phyloP scores from a whole-genome alignment of 306 rosid genomes.

The Vicia villosa region DNA sequence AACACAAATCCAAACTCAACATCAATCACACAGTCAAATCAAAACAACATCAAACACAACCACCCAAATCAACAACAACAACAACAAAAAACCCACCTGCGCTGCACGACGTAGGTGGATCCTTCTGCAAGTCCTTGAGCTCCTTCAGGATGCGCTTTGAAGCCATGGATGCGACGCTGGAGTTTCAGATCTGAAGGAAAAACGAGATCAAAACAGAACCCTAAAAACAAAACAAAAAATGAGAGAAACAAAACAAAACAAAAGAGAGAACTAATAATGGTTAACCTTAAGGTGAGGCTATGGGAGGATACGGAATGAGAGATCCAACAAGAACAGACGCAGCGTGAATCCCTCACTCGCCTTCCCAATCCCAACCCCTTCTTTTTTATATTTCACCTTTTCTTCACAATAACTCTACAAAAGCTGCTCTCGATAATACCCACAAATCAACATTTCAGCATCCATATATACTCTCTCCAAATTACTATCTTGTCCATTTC shows the following conservation, averaged over 20 bases:
- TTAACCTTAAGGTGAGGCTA: conserved; percentile 28
- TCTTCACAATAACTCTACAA: neutral
- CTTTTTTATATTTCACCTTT: neutral
- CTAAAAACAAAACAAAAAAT: conserved; percentile 15
- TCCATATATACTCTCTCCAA: neutral
- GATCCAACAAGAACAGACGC: conserved; percentile 28
- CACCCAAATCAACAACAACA: no score
- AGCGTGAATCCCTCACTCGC: conserved; percentile 37
- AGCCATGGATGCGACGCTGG: conserved; percentile 48
- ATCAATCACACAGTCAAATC: neutral
- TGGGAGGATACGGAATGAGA: conserved; percentile 37
- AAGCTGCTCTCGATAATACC: neutral
- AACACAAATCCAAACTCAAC: neutral
- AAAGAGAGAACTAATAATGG: no score
- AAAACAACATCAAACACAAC: neutral
- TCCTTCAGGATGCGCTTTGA: conserved; percentile 80
- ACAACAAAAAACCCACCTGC: conserved; percentile 47
- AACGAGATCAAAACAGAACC: conserved; percentile 14
- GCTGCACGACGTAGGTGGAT: conserved; percentile 87
- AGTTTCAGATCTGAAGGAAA: conserved; percentile 38
- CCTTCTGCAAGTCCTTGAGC: conserved; percentile 80
- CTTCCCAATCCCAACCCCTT: conserved; percentile 33
- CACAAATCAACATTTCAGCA: neutral
- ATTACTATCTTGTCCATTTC: conserved; percentile 34
- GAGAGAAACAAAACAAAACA: neutral